Evolutionary conservation across 371 early-diverging fungal species (phyloP).

Genomic region (Batrachochytrium dendrobatidis): DNA sequence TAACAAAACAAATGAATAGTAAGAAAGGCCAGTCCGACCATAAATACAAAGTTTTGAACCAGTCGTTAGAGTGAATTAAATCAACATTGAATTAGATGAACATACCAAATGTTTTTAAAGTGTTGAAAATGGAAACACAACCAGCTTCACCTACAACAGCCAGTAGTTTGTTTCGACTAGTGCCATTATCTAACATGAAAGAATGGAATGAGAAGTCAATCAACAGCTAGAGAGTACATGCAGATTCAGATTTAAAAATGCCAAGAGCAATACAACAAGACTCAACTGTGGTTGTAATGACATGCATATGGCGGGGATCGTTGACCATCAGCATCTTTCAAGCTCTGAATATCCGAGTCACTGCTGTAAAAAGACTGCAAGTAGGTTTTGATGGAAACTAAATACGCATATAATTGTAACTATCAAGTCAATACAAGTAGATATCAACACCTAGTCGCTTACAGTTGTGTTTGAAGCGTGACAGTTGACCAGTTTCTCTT

Average conservation of each 20-base stretch:
- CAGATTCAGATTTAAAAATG: background rate
- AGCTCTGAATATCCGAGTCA: background rate
- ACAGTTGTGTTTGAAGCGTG: too few species aligned
- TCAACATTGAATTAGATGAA: too few species aligned
- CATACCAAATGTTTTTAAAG: background rate
- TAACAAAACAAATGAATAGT: too few species aligned
- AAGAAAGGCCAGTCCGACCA: too few species aligned
- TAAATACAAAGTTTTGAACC: too few species aligned
- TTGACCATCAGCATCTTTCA: background rate
- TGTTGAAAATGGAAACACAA: background rate
- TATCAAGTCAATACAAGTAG: too few species aligned
- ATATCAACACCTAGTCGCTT: too few species aligned
- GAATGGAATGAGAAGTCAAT: background rate
- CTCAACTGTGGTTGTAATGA: background rate
- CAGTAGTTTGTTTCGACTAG: conserved; percentile 4
- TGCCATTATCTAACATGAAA: background rate
- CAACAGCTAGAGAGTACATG: background rate
- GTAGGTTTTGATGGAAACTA: too few species aligned
- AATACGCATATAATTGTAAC: too few species aligned
- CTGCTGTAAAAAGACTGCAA: background rate
- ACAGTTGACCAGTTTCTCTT: too few species aligned
- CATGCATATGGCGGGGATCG: background rate
- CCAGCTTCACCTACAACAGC: background rate
- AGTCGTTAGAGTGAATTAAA: too few species aligned
- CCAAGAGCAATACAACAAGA: background rate